Evolutionary conservation across 1,139 yeast genomes (phyloP).

Genomic region (Suhomyces anneliseae): DNA sequence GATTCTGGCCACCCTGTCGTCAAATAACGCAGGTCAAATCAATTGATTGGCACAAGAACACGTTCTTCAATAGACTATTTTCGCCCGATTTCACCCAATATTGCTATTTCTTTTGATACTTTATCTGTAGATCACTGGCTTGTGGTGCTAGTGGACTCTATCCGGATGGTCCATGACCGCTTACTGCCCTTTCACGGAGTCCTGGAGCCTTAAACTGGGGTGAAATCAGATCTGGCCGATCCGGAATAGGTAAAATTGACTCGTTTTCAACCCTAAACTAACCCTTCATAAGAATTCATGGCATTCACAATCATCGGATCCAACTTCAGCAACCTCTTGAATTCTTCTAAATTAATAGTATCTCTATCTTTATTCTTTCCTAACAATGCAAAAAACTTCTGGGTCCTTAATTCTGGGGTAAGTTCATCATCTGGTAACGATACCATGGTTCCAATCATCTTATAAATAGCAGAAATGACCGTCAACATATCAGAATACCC

Average conservation of each 20-base stretch:
- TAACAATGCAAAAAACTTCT: conserved; percentile 73
- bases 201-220: too few species aligned
- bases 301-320: conserved; percentile 85
- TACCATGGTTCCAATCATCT: conserved; percentile 96
- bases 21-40: too few species aligned
- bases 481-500: conserved; percentile 75
- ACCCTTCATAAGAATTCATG: conserved; percentile 74
- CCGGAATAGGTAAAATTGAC: background rate
- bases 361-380: conserved; percentile 70
- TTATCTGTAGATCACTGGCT: too few species aligned
- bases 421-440: conserved; percentile 86
- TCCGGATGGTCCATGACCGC: too few species aligned
- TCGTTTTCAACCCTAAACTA: conserved; percentile 41
- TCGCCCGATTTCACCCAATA: too few species aligned
- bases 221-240: background rate
- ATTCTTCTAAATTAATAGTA: conserved; percentile 71
- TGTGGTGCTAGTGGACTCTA: too few species aligned
- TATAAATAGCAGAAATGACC: conserved; percentile 82
- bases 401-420: conserved; percentile 86
- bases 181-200: too few species aligned
- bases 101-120: too few species aligned
- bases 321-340: conserved; percentile 73
- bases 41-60: too few species aligned
- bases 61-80: too few species aligned
- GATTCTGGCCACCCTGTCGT: too few species aligned